Conservation (phyloP, 768 basidiomycete genomes). For the Gautieria morchelliformis region DNA sequence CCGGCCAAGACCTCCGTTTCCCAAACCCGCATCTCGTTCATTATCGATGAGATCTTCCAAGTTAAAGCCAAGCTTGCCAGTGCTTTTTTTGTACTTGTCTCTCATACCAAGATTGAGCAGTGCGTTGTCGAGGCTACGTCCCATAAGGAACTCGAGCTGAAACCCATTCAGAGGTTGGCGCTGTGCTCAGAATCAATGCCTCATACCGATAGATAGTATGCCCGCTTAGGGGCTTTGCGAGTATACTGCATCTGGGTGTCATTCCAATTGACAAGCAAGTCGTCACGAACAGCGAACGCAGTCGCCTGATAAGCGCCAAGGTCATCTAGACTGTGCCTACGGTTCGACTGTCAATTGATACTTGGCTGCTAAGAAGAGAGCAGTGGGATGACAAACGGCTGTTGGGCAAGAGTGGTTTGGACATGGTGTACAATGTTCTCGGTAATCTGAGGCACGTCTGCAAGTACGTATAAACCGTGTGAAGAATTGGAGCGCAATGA, state of each 20-base stretch:
- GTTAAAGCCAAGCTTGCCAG: conserved; percentile 77
- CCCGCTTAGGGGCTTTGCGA: conserved; percentile 77
- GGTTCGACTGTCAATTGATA: conserved; percentile 55
- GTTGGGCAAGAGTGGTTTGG: conserved; percentile 83
- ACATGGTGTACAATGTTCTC: conserved; percentile 75
- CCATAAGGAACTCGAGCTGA: conserved; percentile 17
- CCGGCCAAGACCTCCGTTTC: conserved; percentile 92
- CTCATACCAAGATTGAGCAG: conserved; percentile 86
- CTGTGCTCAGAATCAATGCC: conserved; percentile 68
- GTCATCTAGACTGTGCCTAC: conserved; percentile 33
- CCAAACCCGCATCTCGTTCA: conserved; percentile 91
- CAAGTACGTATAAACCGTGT: conserved; percentile 4
- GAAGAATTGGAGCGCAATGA: conserved; percentile 4
- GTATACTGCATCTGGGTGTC: conserved; percentile 68
- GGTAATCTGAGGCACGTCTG: conserved; percentile 56
- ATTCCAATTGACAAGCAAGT: conserved; percentile 86
- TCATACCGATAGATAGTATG: conserved; percentile 94
- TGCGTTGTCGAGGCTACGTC: conserved; percentile 43
- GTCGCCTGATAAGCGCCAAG: conserved; percentile 88
- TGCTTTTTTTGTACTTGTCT: conserved; percentile 55
- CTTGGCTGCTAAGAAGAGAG: background rate
- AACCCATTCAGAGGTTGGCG: background rate
- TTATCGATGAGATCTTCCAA: conserved; percentile 80
- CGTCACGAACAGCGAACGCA: conserved; percentile 80
- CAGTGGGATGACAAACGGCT: conserved; percentile 36